These are phyloP conservation scores for Brassica rapa DNA, from an alignment of 345 rosid genomes.

Conservation along the genomic window DNA sequence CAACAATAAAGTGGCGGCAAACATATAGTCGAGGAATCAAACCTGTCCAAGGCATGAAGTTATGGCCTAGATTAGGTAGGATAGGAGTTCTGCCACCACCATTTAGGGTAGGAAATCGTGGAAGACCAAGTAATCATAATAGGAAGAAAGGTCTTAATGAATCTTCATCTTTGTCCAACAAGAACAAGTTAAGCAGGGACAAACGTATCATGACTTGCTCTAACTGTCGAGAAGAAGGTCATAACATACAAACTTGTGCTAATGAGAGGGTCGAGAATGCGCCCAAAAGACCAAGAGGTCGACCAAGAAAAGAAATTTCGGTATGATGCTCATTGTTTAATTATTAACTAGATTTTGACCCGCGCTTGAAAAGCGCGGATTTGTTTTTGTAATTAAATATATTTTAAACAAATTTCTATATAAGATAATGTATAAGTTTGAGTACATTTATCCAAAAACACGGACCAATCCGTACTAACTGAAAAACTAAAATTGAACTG, in stretches of 20 bases:
- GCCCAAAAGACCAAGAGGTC: background rate
- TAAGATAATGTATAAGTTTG: too few relatives aligned
- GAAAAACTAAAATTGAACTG: too few relatives aligned
- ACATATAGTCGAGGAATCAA: background rate
- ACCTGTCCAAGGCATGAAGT: background rate
- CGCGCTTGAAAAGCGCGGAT: too few relatives aligned
- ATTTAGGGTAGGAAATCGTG: background rate
- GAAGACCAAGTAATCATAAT: background rate
- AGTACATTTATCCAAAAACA: too few relatives aligned
- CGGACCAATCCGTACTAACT: too few relatives aligned
- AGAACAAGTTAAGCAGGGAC: background rate
- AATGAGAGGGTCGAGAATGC: background rate
- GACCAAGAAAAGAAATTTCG: background rate
- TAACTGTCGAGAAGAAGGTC: background rate
- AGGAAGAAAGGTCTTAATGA: background rate
- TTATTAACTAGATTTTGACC: background rate
- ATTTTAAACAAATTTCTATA: too few relatives aligned
- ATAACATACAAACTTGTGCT: background rate
- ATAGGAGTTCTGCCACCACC: background rate
- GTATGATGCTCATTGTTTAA: background rate
- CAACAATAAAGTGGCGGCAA: background rate
- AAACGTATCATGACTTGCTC: background rate
- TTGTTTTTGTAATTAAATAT: too few relatives aligned
- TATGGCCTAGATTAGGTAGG: background rate
- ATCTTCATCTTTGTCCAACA: background rate